Evolutionary conservation across 495 filamentous ascomycete species (phyloP).

Genomic region (Lasiosphaeris hirsuta): DNA sequence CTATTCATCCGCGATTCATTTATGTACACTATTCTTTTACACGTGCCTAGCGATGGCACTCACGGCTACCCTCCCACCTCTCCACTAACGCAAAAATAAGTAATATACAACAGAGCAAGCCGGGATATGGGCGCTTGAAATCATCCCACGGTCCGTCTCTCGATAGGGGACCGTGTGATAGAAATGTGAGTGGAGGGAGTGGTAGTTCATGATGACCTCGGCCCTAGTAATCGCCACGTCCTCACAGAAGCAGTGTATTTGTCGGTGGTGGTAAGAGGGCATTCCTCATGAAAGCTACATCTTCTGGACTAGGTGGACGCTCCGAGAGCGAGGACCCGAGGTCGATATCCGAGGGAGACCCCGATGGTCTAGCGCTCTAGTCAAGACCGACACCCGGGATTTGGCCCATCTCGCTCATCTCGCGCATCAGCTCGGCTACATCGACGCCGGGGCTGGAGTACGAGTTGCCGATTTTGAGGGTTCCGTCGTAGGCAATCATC

Average conservation of each 20-base stretch:
- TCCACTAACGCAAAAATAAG: conserved; percentile 1
- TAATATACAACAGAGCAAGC: neutral
- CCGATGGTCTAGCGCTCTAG: conserved; percentile 21
- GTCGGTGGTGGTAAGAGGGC: no score
- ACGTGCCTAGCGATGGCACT: conserved; percentile 1
- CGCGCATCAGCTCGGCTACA: conserved; percentile 35
- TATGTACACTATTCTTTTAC: conserved; percentile 16
- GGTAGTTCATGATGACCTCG: no score
- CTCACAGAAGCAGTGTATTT: no score
- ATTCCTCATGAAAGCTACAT: no score
- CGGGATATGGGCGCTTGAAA: no score
- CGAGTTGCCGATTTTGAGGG: conserved; percentile 58
- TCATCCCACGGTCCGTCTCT: no score
- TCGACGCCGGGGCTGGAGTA: conserved; percentile 36
- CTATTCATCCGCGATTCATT: conserved; percentile 7
- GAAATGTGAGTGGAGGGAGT: no score
- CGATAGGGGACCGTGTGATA: no score
- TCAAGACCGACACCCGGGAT: conserved; percentile 45
- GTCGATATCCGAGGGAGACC: neutral
- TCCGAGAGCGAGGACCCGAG: neutral
- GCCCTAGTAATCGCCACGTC: no score
- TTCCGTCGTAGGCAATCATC: conserved; percentile 90
- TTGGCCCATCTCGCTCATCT: conserved; percentile 28
- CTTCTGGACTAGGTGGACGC: no score
- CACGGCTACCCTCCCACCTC: neutral